A percentile compares a stretch with the other conserved stretches of the same genome.
Conservation (phyloP, 2,329 filamentous ascomycete species). For the Aspergillus aculeatus region DNA sequence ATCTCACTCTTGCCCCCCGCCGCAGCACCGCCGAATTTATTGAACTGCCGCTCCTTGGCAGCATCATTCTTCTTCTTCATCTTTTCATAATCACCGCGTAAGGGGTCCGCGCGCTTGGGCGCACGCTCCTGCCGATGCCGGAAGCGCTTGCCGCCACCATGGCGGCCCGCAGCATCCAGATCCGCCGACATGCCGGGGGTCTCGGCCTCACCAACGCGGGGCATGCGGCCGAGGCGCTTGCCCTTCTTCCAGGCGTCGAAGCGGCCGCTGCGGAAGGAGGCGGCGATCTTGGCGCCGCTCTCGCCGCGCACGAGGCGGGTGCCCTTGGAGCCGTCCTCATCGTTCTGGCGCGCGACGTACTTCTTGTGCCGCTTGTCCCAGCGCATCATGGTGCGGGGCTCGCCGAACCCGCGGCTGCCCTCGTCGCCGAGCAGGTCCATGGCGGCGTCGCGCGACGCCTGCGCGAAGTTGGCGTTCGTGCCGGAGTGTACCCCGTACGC, state of each 20-base stretch:
- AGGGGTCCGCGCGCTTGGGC: constrained; percentile 91
- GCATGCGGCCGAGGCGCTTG: constrained; percentile 75
- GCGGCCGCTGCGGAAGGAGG: constrained; percentile 85
- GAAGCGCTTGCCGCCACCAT: constrained; percentile 57
- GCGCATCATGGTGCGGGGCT: constrained; percentile 74
- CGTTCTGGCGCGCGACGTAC: constrained; percentile 87
- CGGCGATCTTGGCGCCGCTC: constrained; percentile 92
- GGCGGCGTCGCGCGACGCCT: constrained; percentile 78
- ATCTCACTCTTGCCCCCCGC: constrained; percentile 76
- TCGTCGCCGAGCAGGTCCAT: constrained; percentile 96
- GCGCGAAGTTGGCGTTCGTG: constrained; percentile 73
- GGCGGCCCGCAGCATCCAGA: constrained; percentile 34
- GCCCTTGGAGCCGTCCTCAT: constrained; percentile 83
- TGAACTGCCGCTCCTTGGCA: constrained; percentile 67
- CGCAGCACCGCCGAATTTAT: constrained; percentile 30
- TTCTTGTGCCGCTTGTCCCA: constrained; percentile 98
- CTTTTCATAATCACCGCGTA: constrained; percentile 82
- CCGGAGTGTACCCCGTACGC: constrained; percentile 92
- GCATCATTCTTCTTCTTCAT: constrained; percentile 87
- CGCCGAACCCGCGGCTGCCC: constrained; percentile 70
- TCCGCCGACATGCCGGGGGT: constrained; percentile 38
- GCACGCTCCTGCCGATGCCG: constrained; percentile 85
- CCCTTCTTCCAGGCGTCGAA: constrained; percentile 91
- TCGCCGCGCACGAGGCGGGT: constrained; percentile 81
- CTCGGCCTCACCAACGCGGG: constrained; percentile 80